These are phyloP conservation scores for Ganoderma sinense DNA, from an alignment of 1,284 basidiomycete genomes.

Conservation along the genomic window DNA sequence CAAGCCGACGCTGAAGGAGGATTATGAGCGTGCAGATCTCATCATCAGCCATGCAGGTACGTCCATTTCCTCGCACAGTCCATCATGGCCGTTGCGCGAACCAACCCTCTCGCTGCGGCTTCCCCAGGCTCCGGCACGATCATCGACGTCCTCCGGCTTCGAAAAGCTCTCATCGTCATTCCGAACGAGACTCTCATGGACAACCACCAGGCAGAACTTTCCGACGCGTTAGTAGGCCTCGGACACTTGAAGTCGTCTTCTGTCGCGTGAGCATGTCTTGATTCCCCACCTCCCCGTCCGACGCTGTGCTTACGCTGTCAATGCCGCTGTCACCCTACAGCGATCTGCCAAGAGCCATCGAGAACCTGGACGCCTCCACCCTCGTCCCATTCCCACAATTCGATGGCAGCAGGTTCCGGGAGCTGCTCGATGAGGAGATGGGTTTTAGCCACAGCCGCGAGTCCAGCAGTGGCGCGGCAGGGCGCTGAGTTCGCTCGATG, in stretches of 20 bases:
- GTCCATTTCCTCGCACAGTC: conserved; percentile 12
- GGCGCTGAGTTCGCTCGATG: conserved; percentile 16
- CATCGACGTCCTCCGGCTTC: conserved; percentile 82
- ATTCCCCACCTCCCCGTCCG: conserved; percentile 8
- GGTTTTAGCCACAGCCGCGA: conserved; percentile 52
- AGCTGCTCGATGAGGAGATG: conserved; percentile 77
- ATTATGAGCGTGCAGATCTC: conserved; percentile 74
- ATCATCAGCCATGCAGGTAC: conserved; percentile 94
- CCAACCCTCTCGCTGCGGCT: conserved; percentile 12
- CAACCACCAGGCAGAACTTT: conserved; percentile 94
- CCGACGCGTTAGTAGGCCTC: conserved; percentile 68
- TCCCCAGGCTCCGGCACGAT: conserved; percentile 91
- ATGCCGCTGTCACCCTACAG: conserved; percentile 44
- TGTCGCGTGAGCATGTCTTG: conserved; percentile 55
- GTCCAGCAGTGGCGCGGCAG: conserved; percentile 10
- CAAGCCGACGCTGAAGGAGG: conserved; percentile 72
- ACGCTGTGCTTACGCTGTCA: conserved; percentile 21
- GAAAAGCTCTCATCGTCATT: conserved; percentile 84
- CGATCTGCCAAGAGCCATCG: conserved; percentile 59
- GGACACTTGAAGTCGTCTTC: conserved; percentile 73
- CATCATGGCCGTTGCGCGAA: neutral
- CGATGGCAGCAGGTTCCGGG: conserved; percentile 69
- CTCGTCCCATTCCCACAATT: conserved; percentile 71
- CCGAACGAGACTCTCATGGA: conserved; percentile 91
- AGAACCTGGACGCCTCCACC: conserved; percentile 50